A percentile compares a stretch with the other conserved stretches of the same genome.
These are phyloP conservation scores for Ogataea naganishii DNA, from an alignment of 805 yeast species.

Conservation along the genomic window DNA sequence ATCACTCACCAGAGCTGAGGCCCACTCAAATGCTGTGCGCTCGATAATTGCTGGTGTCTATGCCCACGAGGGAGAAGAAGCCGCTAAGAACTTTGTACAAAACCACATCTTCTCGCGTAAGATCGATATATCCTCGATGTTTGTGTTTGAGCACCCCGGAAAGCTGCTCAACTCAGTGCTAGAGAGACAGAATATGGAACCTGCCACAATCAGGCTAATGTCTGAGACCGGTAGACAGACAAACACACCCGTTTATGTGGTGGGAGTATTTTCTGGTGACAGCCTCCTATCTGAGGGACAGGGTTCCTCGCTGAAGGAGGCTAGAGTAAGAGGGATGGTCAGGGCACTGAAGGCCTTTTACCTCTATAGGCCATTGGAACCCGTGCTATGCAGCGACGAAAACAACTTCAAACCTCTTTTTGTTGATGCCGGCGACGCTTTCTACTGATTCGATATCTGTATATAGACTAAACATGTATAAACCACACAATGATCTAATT, in stretches of 20 bases:
- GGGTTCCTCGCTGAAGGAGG: constrained; percentile 85
- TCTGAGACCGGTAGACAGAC: constrained; percentile 93
- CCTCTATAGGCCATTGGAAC: constrained; percentile 72
- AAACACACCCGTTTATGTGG: constrained; percentile 76
- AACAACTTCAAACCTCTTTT: constrained; percentile 25
- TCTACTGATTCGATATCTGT: constrained; percentile 15
- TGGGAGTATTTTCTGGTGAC: constrained; percentile 82
- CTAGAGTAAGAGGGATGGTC: constrained; percentile 86
- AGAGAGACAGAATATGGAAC: constrained; percentile 61
- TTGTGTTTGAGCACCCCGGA: constrained; percentile 78
- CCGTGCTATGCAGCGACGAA: constrained; percentile 54
- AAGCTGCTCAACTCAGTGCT: constrained; percentile 74
- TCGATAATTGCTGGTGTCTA: constrained; percentile 78
- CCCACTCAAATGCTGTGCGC: constrained; percentile 66
- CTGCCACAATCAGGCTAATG: constrained; percentile 73
- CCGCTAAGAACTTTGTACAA: constrained; percentile 59
- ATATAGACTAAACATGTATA: constrained; percentile 7
- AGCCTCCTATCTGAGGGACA: constrained; percentile 88
- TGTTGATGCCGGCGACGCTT: constrained; percentile 27
- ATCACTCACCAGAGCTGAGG: constrained; percentile 21
- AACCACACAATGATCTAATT: constrained; percentile 1
- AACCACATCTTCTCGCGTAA: constrained; percentile 74
- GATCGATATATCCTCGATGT: constrained; percentile 63
- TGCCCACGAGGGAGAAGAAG: constrained; percentile 59
- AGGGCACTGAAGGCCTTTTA: constrained; percentile 89